Evolutionary conservation across 805 yeast species (phyloP), one percentile per base, ranked within the genome.

Genomic region (Clavispora santaluciae): DNA sequence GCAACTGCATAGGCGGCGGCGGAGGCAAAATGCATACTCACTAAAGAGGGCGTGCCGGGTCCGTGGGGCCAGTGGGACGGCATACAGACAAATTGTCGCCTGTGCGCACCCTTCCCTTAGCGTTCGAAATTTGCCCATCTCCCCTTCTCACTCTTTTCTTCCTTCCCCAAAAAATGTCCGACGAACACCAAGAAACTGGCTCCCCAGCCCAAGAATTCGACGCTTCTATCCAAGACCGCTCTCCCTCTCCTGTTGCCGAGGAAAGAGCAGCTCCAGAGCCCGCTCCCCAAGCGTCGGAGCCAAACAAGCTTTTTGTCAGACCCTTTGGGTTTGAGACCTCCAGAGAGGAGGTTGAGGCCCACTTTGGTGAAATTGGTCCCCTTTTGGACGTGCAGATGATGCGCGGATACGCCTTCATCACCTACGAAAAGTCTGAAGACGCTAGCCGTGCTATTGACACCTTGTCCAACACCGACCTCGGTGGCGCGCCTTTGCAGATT

Each of bases 371-470:
- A 42, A 73, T 73, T 45, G 95, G 91, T 52, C 76, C 83, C 36
- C 66, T 85, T 54, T 70, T 73, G 46, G 88, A 82, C 56, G 78
- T 83, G 39, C 80, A 80, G 59, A 64, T 84, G 51, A 73, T 82
- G 74, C 82, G 84, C 55, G 96, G 96, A 33, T 86, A 81, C 57
- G 97, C 95, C 20, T 90, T 87, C 61, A 85, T 91, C 45, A 95
- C 90, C 61, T 93, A 79, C 56, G 88, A 79, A 60, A 76, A 74
- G 49, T 72, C 78, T 33, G 81, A 74, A 44, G 71, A 65, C 46
- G 81, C 81, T 35, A 59, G 62, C 42, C 64, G 60, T 43, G 82
- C 83, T 6, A 66, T 70, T 46, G 72, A 69, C 36, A 66, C 73
- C 29, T 68, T 73, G 46, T 51, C 64, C 46, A 72, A 68, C 44